These are phyloP conservation scores for Piedraia hortae DNA, from an alignment of 2,329 filamentous ascomycete species.

Conservation along the genomic window DNA sequence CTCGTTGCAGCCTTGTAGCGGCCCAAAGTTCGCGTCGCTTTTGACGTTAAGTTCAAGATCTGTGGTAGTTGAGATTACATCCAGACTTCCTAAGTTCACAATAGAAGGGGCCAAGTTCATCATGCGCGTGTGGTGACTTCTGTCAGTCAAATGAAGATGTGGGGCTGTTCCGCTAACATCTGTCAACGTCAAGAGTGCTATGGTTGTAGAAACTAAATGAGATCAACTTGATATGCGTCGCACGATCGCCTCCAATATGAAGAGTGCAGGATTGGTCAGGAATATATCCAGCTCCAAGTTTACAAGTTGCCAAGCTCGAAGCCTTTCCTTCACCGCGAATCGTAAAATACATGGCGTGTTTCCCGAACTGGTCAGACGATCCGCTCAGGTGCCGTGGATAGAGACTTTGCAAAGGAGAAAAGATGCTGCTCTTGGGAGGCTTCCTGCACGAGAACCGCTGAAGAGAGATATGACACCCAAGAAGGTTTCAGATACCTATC, in stretches of 20 bases:
- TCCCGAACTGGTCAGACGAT: constrained; percentile 27
- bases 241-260: no score
- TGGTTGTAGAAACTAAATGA: no score
- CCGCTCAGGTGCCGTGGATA: constrained; percentile 40
- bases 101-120: constrained; percentile 2
- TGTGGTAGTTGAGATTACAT: constrained; percentile 5
- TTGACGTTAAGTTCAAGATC: constrained; percentile 4
- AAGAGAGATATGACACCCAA: constrained; percentile 34
- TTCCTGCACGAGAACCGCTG: constrained; percentile 9
- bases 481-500: constrained; percentile 44
- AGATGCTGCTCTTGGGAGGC: constrained; percentile 10
- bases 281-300: no score
- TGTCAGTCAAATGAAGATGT: not conserved
- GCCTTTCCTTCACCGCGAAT: constrained; percentile 3
- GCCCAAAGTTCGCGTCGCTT: constrained; percentile 5
- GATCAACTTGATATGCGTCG: no score
- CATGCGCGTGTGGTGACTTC: not conserved
- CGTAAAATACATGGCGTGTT: constrained; percentile 30
- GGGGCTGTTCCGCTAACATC: no score
- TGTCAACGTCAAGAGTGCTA: no score
- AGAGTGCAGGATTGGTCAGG: no score
- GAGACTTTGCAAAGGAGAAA: constrained; percentile 27
- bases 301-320: constrained; percentile 2
- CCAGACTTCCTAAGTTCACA: constrained; percentile 3
- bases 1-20: constrained; percentile 2